Evolutionary conservation across 2,329 filamentous ascomycete genomes (phyloP).

Genomic region (Cercospora sojina): DNA sequence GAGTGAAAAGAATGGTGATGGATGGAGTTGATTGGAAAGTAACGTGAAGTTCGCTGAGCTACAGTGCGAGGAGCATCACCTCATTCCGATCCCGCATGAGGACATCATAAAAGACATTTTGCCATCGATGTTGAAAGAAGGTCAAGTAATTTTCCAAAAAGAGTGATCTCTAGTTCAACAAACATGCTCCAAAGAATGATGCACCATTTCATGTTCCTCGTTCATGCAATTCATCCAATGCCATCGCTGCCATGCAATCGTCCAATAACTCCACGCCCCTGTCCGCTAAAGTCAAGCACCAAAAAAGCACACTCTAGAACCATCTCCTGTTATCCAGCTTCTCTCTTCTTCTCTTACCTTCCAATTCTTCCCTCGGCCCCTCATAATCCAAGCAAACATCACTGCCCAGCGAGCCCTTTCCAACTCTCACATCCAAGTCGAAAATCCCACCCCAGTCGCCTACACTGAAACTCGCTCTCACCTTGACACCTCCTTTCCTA

Average conservation of each 20-base stretch:
- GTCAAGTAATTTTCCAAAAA: not conserved
- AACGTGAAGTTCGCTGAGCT: not conserved
- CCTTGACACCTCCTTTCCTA: slow-evolving; percentile 43
- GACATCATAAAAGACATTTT: not conserved
- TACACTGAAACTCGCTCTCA: slow-evolving; percentile 48
- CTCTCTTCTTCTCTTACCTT: slow-evolving; percentile 42
- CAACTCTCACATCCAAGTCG: slow-evolving; percentile 48
- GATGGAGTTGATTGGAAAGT: not conserved
- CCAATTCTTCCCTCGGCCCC: slow-evolving; percentile 47
- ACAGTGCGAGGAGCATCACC: not conserved
- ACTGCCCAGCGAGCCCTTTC: slow-evolving; percentile 32
- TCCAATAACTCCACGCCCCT: not conserved
- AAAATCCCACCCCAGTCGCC: slow-evolving; percentile 45
- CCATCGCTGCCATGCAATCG: not conserved
- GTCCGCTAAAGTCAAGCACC: not conserved
- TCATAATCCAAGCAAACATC: slow-evolving; percentile 44
- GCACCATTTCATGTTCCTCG: not conserved
- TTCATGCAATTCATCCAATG: not conserved
- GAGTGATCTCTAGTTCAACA: not conserved
- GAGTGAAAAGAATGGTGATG: not conserved
- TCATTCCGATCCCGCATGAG: not conserved
- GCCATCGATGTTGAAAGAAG: not conserved
- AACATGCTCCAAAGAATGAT: not conserved
- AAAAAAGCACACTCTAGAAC: slow-evolving; percentile 39
- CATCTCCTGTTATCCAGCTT: slow-evolving; percentile 47